Percentiles rank a stretch among this genome's conserved stretches.
These are phyloP conservation scores for Pyricularia pennisetigena DNA, from an alignment of 2,329 filamentous ascomycete genomes.

Conservation along the genomic window DNA sequence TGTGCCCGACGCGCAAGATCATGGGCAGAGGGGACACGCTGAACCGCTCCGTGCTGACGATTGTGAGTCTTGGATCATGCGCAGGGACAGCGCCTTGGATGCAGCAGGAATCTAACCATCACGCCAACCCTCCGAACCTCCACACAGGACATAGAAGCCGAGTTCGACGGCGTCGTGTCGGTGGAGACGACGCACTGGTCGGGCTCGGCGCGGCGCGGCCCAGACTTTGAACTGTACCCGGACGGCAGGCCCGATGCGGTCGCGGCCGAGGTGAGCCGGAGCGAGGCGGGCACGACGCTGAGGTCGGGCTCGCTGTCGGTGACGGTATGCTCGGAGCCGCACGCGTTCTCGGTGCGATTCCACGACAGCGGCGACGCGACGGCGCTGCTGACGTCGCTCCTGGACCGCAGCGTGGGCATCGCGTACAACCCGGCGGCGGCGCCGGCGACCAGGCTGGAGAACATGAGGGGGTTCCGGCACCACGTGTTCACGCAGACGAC, in stretches of 20 bases:
- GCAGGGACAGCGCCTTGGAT: too few relatives aligned
- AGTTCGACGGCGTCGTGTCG: conserved; percentile 49
- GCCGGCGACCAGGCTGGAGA: conserved; percentile 41
- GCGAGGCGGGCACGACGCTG: conserved; percentile 33
- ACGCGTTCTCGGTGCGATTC: conserved; percentile 46
- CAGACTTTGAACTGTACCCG: conserved; percentile 49
- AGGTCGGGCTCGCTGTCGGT: conserved; percentile 34
- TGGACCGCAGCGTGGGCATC: conserved; percentile 44
- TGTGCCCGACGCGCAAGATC: conserved; percentile 49
- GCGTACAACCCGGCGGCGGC: conserved; percentile 44
- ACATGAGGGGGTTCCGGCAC: conserved; percentile 41
- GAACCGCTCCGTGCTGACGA: conserved; percentile 43
- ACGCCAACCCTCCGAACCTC: too few relatives aligned
- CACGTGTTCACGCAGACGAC: conserved; percentile 48
- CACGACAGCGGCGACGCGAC: conserved; percentile 34
- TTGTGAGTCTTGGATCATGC: too few relatives aligned
- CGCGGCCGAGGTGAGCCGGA: conserved; percentile 23
- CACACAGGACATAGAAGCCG: conserved; percentile 42
- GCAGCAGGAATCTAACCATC: too few relatives aligned
- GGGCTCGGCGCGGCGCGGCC: conserved; percentile 39
- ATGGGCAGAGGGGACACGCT: conserved; percentile 42
- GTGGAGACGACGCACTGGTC: conserved; percentile 48
- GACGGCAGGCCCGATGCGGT: conserved; percentile 31
- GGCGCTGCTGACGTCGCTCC: conserved; percentile 42
- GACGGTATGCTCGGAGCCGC: conserved; percentile 32